Evolutionary conservation across 1,284 basidiomycete genomes (phyloP).

Genomic region (Apiotrichum mycotoxinovorans): DNA sequence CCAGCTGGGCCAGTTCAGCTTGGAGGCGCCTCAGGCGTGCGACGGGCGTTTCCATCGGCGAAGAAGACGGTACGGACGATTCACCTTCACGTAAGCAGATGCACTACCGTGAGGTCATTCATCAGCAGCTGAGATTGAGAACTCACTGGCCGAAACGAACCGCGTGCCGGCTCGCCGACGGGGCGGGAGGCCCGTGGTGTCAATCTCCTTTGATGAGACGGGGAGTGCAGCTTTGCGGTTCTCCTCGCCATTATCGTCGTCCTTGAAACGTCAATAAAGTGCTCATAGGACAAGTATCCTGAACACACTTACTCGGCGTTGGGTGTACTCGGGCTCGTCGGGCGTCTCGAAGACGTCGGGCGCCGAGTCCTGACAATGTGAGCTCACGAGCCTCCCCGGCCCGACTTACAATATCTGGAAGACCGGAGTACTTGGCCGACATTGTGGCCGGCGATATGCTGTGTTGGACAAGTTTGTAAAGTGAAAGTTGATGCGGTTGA

Average conservation of each 20-base stretch:
- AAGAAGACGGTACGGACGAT: not conserved
- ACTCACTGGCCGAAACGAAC: not conserved
- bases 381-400: not conserved
- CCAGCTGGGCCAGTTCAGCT: conserved; percentile 52
- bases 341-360: conserved; percentile 90
- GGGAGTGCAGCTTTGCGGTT: not conserved
- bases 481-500: too few species aligned
- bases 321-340: conserved; percentile 53
- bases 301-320: conserved; percentile 27
- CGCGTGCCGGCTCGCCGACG: conserved; percentile 3
- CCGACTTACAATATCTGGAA: conserved; percentile 79
- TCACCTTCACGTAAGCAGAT: not conserved
- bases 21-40: conserved; percentile 51
- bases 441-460: conserved; percentile 11
- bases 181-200: conserved; percentile 7
- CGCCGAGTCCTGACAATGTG: conserved; percentile 66
- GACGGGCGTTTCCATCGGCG: conserved; percentile 8
- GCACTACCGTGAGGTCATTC: not conserved
- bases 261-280: not conserved
- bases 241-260: conserved; percentile 19
- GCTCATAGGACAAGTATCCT: not conserved
- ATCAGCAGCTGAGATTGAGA: not conserved
- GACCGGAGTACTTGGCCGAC: conserved; percentile 70
- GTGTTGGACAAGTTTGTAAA: not conserved
- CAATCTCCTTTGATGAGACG: conserved; percentile 3